Base-by-base conservation (phyloP, 1,284 basidiomycete species). In the Ganoderma lingzhi region DNA sequence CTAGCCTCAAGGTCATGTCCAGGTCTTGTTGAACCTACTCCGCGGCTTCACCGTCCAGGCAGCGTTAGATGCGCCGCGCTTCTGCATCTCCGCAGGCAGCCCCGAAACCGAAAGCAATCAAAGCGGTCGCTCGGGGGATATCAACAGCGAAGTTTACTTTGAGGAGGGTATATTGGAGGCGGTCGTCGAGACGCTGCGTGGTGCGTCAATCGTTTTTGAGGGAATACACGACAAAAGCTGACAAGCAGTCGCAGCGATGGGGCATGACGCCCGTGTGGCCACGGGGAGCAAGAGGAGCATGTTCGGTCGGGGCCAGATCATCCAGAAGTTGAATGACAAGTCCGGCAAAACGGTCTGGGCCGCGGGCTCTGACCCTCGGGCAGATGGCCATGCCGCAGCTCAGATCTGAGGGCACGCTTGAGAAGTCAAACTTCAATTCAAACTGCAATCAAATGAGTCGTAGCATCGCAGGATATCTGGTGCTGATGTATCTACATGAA, bases 241-340 rank as follows among this genome's bases (percentile, higher is more conserved):
- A 64, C 56, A 15, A 37, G 6, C 62, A 23, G 37, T 51, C 23
- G 68, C 74, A 92, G 90, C 81, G 35, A 96, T 98, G 94, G 97
- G 97, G 0, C 97, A 99, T 78, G 87, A 93, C 74, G 92, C 91
- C 58, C 87, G 89, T 64, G 69, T 84, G 0, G 87, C 92, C 1
- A 82, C 77, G 10, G 93, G 92, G 0, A 91, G 90, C 78, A 81
- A 80, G 32, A 85, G 96, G 67, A 84, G 82, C 4, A 88, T 93
- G 83, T 88, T 97, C 77, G 97, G 97, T n/a, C 87, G 95, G n/a
- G 97, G 97, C 15, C 96, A 97, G 82, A 83, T 97, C 66, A 97
- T 97, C 73, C 94, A 96, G 80, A 92, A 88, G 76, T 83, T 96
- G 32, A 80, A 84, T 6, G 89, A 95, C 80, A 81, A 77, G 39